Evolutionary conservation across 768 basidiomycete genomes (phyloP).

Genomic region (Mycena metata): DNA sequence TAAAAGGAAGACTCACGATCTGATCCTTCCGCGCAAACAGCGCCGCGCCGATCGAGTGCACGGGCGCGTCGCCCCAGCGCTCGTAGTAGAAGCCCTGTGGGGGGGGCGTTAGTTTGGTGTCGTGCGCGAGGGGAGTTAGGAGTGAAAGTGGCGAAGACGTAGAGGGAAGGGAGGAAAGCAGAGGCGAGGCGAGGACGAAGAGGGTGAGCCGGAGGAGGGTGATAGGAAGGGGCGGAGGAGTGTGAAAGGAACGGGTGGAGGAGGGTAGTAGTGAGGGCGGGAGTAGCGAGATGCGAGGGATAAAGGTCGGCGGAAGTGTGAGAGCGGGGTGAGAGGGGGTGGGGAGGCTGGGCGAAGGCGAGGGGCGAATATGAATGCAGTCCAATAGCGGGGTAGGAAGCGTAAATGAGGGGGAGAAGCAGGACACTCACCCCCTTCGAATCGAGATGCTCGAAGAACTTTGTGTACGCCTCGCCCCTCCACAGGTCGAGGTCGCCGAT

Average conservation of each 20-base stretch:
- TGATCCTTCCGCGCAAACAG: slow-evolving; percentile 56
- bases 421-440: slow-evolving; percentile 61
- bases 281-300: too few relatives aligned
- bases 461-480: slow-evolving; percentile 60
- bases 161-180: too few relatives aligned
- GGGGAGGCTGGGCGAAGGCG: slow-evolving; percentile 54
- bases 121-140: not conserved
- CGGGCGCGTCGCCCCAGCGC: slow-evolving; percentile 61
- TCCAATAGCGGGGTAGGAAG: too few relatives aligned
- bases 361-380: slow-evolving; percentile 44
- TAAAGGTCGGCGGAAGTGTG: not conserved
- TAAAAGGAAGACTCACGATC: slow-evolving; percentile 46
- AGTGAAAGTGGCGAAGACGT: too few relatives aligned
- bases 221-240: too few relatives aligned
- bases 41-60: slow-evolving; percentile 69
- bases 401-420: too few relatives aligned
- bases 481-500: slow-evolving; percentile 64
- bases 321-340: not conserved
- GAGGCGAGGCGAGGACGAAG: not conserved
- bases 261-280: not conserved
- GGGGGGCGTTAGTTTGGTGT: not conserved
- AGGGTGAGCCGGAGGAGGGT: not conserved
- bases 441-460: slow-evolving; percentile 64
- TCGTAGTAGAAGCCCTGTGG: slow-evolving; percentile 60
- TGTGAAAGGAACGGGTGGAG: not conserved